A percentile compares a stretch with the other conserved stretches of the same genome.
Conservation (phyloP, 331 rosid genomes). For the Quercus tomentella region DNA sequence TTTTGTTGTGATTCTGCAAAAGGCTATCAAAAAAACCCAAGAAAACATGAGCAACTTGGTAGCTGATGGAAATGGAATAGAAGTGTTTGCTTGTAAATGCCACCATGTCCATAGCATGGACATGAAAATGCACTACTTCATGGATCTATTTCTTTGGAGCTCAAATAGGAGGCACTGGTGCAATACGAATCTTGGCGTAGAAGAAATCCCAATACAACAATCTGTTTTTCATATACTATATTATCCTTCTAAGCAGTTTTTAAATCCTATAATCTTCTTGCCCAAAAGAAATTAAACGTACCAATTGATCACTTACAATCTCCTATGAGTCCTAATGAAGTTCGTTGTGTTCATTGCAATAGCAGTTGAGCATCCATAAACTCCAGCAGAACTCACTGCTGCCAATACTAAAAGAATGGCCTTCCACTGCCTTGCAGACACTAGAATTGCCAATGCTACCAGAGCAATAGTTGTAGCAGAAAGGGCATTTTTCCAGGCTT, state of each 20-base stretch:
- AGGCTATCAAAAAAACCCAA: no score
- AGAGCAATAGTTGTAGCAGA: constrained; percentile 47
- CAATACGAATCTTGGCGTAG: not conserved
- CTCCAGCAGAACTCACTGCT: constrained; percentile 54
- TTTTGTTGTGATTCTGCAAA: not conserved
- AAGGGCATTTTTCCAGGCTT: constrained; percentile 69
- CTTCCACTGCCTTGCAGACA: constrained; percentile 74
- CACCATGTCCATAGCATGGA: no score
- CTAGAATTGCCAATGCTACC: constrained; percentile 59
- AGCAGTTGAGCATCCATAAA: constrained; percentile 65
- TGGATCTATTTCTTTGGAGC: not conserved
- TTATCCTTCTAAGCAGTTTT: not conserved
- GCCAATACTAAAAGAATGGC: constrained; percentile 51
- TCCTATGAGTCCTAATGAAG: constrained; percentile 83
- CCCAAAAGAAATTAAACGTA: not conserved
- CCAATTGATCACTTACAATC: constrained; percentile 43
- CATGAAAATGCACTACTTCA: no score
- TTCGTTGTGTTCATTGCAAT: constrained; percentile 74
- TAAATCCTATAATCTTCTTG: not conserved
- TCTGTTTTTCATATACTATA: not conserved
- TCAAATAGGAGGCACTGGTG: not conserved
- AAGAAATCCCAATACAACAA: not conserved
- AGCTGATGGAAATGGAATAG: not conserved
- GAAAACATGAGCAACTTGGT: not conserved
- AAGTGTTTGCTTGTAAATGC: no score